These are phyloP conservation scores for Myriangium duriaei DNA, from an alignment of 2,329 filamentous ascomycete species.

Conservation along the genomic window DNA sequence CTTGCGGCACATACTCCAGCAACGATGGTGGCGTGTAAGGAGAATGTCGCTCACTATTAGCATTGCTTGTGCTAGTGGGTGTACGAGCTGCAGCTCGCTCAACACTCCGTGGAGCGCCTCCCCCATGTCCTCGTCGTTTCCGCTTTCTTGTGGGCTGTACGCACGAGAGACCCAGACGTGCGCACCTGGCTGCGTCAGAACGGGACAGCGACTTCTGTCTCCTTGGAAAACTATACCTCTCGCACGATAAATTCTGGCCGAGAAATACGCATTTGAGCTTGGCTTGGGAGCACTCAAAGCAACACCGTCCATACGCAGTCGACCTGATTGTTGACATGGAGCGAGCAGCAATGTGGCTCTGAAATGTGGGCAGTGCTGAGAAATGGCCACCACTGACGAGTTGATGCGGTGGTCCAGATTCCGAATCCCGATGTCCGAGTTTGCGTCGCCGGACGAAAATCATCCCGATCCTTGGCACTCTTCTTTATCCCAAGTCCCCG, in stretches of 20 bases:
- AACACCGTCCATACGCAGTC: conserved; percentile 7
- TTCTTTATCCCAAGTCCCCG: too few species aligned
- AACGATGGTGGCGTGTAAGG: not conserved
- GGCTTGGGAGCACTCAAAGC: conserved; percentile 4
- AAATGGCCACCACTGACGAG: too few species aligned
- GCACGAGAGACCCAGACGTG: conserved; percentile 4
- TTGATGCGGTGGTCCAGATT: too few species aligned
- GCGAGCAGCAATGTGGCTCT: not conserved
- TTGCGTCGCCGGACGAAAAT: too few species aligned
- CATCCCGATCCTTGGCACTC: too few species aligned
- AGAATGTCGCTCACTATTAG: not conserved
- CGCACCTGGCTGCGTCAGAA: conserved; percentile 1
- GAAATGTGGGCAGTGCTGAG: too few species aligned
- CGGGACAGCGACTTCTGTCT: not conserved
- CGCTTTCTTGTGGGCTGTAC: conserved; percentile 7
- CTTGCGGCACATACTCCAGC: not conserved
- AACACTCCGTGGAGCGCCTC: conserved; percentile 1
- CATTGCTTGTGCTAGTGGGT: too few species aligned
- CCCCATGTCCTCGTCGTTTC: not conserved
- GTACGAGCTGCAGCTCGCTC: too few species aligned
- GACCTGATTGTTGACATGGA: conserved; percentile 2
- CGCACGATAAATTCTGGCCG: conserved; percentile 1
- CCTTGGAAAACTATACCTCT: not conserved
- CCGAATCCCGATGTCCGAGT: too few species aligned
- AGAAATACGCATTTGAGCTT: conserved; percentile 7